Evolutionary conservation across 1,284 basidiomycete genomes (phyloP).

Genomic region (Apiotrichum gamsii): DNA sequence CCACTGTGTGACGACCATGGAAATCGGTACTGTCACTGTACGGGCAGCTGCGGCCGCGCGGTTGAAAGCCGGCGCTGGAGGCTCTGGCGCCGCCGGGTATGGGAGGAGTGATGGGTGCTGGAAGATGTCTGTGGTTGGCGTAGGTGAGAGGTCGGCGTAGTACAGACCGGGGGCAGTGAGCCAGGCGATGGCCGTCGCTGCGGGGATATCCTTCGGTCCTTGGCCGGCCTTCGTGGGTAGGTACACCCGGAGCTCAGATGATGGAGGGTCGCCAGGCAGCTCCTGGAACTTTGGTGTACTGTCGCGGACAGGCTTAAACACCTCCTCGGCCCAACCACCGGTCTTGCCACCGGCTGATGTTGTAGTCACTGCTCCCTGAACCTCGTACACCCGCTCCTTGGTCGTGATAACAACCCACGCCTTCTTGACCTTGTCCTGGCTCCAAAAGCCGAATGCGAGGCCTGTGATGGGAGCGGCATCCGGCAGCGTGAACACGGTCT

Average conservation of each 20-base stretch:
- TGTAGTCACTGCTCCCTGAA: constrained; percentile 56
- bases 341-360: constrained; percentile 49
- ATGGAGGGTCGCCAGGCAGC: constrained; percentile 65
- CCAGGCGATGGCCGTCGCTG: constrained; percentile 71
- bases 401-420: constrained; percentile 73
- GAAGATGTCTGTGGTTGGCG: constrained; percentile 31
- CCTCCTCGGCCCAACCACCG: constrained; percentile 63
- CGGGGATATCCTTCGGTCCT: constrained; percentile 51
- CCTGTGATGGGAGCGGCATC: constrained; percentile 75
- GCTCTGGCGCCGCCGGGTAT: constrained; percentile 58
- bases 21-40: constrained; percentile 46
- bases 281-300: constrained; percentile 76
- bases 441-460: constrained; percentile 65
- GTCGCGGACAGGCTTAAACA: constrained; percentile 70
- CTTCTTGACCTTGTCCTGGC: constrained; percentile 21
- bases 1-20: constrained; percentile 81
- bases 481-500: constrained; percentile 68
- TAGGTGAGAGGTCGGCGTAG: constrained; percentile 55
- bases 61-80: constrained; percentile 59
- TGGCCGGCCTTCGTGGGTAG: constrained; percentile 59
- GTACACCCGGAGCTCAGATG: constrained; percentile 73
- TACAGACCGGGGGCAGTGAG: constrained; percentile 85
- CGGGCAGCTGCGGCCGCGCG: constrained; percentile 9
- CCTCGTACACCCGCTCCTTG: constrained; percentile 83
- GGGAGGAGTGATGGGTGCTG: constrained; percentile 35